A percentile compares a stretch with the other conserved stretches of the same genome.
phyloP scores from a whole-genome alignment of 73 alveolate genomes.

The Paramecium pentaurelia region DNA sequence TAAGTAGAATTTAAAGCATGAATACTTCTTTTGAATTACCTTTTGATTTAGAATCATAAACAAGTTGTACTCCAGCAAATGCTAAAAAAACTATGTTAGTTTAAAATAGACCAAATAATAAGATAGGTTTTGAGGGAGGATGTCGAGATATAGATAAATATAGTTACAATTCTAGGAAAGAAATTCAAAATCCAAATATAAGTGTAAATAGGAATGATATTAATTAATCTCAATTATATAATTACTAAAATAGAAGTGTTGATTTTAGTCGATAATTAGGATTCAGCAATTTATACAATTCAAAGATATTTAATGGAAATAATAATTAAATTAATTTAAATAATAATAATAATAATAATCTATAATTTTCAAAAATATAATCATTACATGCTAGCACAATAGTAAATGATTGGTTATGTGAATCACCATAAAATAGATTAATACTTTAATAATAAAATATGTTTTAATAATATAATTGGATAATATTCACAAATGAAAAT shows the following conservation, averaged over 20 bases:
- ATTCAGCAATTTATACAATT: not conserved
- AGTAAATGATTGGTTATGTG: not conserved
- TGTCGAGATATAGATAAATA: not conserved
- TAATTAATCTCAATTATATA: not conserved
- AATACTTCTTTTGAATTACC: not conserved
- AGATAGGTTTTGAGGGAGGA: not conserved
- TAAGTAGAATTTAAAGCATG: not conserved
- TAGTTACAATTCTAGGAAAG: not conserved
- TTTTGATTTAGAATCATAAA: not conserved
- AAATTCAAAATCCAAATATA: not conserved
- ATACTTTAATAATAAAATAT: not conserved
- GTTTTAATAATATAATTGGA: not conserved
- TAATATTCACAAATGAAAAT: not conserved
- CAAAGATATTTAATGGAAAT: not conserved
- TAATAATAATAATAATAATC: not conserved
- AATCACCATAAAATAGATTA: not conserved
- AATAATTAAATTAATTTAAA: not conserved
- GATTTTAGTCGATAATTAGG: not conserved
- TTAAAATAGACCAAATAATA: not conserved
- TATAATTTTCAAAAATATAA: not conserved
- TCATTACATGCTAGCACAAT: not conserved
- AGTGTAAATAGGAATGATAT: not conserved
- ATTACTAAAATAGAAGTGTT: not conserved
- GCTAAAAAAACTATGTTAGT: not conserved
- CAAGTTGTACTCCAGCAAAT: not conserved